Evolutionary conservation across 768 basidiomycete species (phyloP).

Genomic region (Pleurotus pulmonarius): DNA sequence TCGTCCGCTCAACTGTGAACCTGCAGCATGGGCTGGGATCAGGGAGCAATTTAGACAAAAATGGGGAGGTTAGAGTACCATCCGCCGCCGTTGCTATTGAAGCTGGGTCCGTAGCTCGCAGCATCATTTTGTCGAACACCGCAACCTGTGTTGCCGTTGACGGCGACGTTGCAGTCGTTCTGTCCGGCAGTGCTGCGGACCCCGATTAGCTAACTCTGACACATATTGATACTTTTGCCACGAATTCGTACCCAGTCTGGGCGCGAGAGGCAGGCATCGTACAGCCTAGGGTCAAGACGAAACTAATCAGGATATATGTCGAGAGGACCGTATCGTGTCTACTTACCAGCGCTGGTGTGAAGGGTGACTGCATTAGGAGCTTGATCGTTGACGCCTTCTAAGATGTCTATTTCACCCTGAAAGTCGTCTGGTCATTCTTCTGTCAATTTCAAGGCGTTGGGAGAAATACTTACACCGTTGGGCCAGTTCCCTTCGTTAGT

Average conservation of each 20-base stretch:
- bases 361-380: constrained; percentile 48
- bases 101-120: constrained; percentile 51
- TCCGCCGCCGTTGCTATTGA: constrained; percentile 60
- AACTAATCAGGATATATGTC: neutral
- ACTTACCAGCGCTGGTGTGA: constrained; percentile 49
- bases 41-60: neutral
- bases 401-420: constrained; percentile 51
- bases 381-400: constrained; percentile 58
- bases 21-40: constrained; percentile 20
- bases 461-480: constrained; percentile 16
- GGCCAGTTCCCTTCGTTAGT: constrained; percentile 16
- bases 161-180: constrained; percentile 47
- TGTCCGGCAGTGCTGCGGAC: constrained; percentile 27
- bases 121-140: constrained; percentile 40
- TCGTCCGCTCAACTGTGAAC: constrained; percentile 63
- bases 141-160: constrained; percentile 52
- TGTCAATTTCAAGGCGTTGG: too few species aligned
- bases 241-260: constrained; percentile 41
- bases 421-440: constrained; percentile 6
- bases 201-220: too few species aligned
- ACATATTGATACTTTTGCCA: too few species aligned
- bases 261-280: constrained; percentile 44
- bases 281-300: constrained; percentile 32
- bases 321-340: neutral
- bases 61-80: constrained; percentile 35